A percentile compares a stretch with the other conserved stretches of the same genome.
Conservation (phyloP, 148 eudicot species). For the Arctostaphylos glauca region DNA sequence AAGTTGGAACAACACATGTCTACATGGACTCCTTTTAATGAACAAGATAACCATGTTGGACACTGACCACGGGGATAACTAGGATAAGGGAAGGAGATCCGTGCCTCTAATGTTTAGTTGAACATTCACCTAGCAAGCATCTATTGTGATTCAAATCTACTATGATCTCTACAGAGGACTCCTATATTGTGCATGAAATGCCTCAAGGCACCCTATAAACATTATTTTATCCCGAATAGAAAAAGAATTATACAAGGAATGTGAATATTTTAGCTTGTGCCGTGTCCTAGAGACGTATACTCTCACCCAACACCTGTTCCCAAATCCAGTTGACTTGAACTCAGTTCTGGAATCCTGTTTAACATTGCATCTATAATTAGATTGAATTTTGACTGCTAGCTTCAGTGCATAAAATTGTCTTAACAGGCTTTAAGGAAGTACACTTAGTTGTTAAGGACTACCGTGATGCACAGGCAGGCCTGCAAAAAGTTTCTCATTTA, state of each 20-base stretch:
- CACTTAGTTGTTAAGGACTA: background rate
- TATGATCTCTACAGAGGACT: background rate
- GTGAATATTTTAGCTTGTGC: background rate
- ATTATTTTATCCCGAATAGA: background rate
- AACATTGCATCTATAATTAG: background rate
- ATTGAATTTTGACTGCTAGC: background rate
- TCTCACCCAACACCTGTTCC: no score
- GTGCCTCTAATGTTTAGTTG: background rate
- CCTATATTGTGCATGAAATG: no score
- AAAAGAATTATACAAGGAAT: background rate
- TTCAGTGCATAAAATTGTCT: background rate
- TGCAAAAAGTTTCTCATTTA: background rate
- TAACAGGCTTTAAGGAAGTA: background rate
- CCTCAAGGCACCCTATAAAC: background rate
- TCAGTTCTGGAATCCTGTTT: background rate
- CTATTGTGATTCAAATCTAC: background rate
- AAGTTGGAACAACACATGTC: background rate
- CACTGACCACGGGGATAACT: background rate
- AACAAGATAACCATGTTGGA: background rate
- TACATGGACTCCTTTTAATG: background rate
- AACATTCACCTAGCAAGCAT: background rate
- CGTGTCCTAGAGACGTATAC: no score
- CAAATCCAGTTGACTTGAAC: no score
- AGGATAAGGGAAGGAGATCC: background rate
- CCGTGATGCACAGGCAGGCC: background rate